Conservation (phyloP, 306 rosid species). For the Rosa rugosa region DNA sequence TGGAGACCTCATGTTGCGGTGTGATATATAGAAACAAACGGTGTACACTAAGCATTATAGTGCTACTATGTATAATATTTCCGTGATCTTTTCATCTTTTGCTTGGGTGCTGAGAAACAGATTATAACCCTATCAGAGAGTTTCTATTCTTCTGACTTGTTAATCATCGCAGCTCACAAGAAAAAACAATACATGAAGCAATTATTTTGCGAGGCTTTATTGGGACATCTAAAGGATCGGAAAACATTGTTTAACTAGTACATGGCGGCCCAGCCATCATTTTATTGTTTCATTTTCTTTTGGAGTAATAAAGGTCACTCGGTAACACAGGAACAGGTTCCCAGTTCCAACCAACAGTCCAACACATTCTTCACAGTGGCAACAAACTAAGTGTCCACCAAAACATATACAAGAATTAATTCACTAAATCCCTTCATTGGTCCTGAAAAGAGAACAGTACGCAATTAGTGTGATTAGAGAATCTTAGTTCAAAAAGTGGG, state of each 20-base stretch:
- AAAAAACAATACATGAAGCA: too few species aligned
- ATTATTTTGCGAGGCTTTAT: background rate
- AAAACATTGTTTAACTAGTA: background rate
- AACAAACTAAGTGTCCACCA: background rate
- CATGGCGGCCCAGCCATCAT: background rate
- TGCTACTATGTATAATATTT: too few species aligned
- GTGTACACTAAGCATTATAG: too few species aligned
- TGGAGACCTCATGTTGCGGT: too few species aligned
- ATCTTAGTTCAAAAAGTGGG: background rate
- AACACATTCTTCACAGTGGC: background rate
- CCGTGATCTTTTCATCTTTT: too few species aligned
- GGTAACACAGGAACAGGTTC: background rate
- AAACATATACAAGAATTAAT: background rate
- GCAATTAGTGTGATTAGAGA: background rate
- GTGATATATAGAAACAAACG: too few species aligned
- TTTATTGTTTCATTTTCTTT: background rate
- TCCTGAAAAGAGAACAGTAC: background rate
- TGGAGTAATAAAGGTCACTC: background rate
- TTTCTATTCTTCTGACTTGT: too few species aligned
- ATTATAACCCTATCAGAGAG: too few species aligned
- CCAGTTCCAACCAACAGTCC: background rate
- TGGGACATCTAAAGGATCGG: background rate
- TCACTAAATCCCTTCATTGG: background rate
- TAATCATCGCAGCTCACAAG: too few species aligned
- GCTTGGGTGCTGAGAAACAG: too few species aligned